phyloP scores from a whole-genome alignment of 2,329 filamentous ascomycete genomes.

The Arthrinium puccinioides region DNA sequence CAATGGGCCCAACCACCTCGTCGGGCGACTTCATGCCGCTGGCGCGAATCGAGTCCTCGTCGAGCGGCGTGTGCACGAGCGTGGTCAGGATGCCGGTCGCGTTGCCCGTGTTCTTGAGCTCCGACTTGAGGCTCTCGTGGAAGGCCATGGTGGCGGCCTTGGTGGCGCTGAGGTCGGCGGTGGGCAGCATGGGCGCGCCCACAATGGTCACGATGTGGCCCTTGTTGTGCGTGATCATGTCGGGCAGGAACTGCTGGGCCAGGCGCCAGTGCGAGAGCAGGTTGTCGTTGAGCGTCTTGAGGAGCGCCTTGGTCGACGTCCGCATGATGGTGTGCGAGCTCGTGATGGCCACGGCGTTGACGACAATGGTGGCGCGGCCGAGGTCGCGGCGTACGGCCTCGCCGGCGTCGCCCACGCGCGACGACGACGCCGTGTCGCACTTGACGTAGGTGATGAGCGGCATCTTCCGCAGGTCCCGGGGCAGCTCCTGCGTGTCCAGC shows the following conservation, averaged over 20 bases:
- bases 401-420: slow-evolving; percentile 36
- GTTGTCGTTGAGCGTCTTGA: slow-evolving; percentile 39
- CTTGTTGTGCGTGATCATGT: slow-evolving; percentile 37
- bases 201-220: slow-evolving; percentile 49
- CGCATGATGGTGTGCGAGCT: slow-evolving; percentile 32
- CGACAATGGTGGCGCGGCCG: slow-evolving; percentile 27
- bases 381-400: slow-evolving; percentile 24
- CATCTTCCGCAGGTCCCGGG: slow-evolving; percentile 18
- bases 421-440: slow-evolving; percentile 41
- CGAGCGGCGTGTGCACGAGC: slow-evolving; percentile 33
- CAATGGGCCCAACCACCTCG: slow-evolving; percentile 37
- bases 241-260: slow-evolving; percentile 37
- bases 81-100: slow-evolving; percentile 28
- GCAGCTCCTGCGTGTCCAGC: slow-evolving; percentile 25
- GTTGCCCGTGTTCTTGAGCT: slow-evolving; percentile 27
- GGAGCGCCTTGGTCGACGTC: slow-evolving; percentile 28
- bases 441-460: slow-evolving; percentile 14
- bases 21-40: slow-evolving; percentile 25
- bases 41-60: slow-evolving; percentile 21
- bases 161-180: slow-evolving; percentile 40
- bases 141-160: slow-evolving; percentile 46
- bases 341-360: slow-evolving; percentile 34
- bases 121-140: slow-evolving; percentile 38
- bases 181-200: slow-evolving; percentile 41
- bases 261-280: slow-evolving; percentile 37